Evolutionary conservation across 1,284 basidiomycete genomes (phyloP), one percentile per base, ranked within the genome.

Genomic region (Xerocomus minutiporus): DNA sequence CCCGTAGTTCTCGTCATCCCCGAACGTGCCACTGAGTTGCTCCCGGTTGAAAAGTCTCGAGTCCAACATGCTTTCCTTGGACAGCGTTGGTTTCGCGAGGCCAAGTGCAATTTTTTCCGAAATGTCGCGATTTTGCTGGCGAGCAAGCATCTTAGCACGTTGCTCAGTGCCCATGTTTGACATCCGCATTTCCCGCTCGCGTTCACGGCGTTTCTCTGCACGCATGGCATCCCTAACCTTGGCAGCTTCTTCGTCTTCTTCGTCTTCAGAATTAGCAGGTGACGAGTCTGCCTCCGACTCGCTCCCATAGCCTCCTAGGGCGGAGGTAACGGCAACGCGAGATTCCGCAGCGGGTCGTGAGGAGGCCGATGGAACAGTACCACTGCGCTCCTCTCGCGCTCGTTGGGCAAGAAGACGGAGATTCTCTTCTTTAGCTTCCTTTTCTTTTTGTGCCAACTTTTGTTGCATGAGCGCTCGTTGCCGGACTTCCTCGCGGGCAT

Each of bases 31-130:
- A 0, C 85, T 80, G 32, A 97, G 77, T 8, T 88, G 84, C 69
- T 99, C 97, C 67, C 94, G 91, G 73, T 99, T 98, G 83, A 99
- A 99, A 51, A 99, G 74, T 46, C 97, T 86, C 32, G 93, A 94
- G 71, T 99, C 97, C 66, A 98, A 77, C 88, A 99, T 93, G 5
- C 90, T 89, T 72, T 97, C 94, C 71, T 98, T 98, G 36, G 91
- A 91, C 53, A 91, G 67, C 0, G 95, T 93, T 8, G 97, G 97
- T 71, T 99, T 99, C 42, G 97, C 97, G 40, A 99, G 81, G 34
- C 97, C 97, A 20, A 99, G 82, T 2, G 97, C 97, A 51, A 99
- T 89, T 78, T 99, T 99, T 73, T 99, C 97, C 0, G 96, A 98
- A 46, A 99, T 97, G 67, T 99, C 97, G 62, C 97, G 90, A 69